Conservation (phyloP, 2,329 filamentous ascomycete genomes). For the Aureobasidium subglaciale region DNA sequence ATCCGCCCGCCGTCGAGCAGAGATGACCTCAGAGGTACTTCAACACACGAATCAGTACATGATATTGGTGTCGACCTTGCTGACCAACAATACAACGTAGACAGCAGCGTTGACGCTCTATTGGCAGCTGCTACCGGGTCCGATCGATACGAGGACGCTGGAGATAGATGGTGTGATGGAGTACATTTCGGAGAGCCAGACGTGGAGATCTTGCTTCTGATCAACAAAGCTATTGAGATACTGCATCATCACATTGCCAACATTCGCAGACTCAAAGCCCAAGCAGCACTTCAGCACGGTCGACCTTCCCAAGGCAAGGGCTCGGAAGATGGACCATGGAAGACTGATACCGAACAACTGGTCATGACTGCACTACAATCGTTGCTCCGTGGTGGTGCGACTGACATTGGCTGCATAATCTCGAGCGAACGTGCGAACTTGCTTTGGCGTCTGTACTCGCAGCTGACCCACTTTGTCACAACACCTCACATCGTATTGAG, state of each 20-base stretch:
- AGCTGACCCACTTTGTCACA: conserved; percentile 1
- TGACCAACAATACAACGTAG: not conserved
- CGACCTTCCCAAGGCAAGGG: not conserved
- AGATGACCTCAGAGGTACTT: not conserved
- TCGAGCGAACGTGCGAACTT: conserved; percentile 5
- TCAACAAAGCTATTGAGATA: conserved; percentile 15
- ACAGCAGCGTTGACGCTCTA: conserved; percentile 4
- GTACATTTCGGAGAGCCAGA: conserved; percentile 11
- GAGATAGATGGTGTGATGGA: not conserved
- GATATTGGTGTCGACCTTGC: not conserved
- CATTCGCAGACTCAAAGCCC: not conserved
- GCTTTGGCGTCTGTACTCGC: conserved; percentile 15
- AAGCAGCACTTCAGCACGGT: not conserved
- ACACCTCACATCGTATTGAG: not conserved
- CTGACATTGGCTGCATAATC: conserved; percentile 16
- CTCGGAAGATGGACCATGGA: not conserved
- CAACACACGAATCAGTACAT: not conserved
- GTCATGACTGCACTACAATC: conserved; percentile 9
- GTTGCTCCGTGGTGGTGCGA: conserved; percentile 11
- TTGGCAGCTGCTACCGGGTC: conserved; percentile 8
- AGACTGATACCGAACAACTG: conserved; percentile 3
- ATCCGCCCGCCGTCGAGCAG: not conserved
- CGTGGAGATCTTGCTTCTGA: conserved; percentile 10
- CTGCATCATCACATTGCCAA: conserved; percentile 5
- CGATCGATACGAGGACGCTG: not conserved